Evolutionary conservation across 768 basidiomycete species (phyloP), one percentile per base, ranked within the genome.

Genomic region (Collybiopsis luxurians): DNA sequence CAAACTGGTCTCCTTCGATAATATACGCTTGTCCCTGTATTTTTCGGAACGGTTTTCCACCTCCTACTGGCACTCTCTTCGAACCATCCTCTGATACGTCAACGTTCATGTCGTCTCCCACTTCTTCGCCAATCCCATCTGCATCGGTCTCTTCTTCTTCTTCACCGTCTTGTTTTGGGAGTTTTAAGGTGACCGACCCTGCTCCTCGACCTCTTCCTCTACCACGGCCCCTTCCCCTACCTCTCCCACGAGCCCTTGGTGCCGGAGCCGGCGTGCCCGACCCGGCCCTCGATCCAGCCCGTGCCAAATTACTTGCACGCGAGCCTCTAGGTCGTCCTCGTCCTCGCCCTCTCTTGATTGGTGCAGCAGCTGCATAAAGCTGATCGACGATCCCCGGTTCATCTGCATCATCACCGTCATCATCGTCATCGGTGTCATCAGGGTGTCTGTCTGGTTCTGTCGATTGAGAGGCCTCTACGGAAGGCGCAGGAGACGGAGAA

Each of bases 1-100:
- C 73, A 60, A 94, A 86, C 73, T 98, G 96, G 68, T 98, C 96
- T 44, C 89, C 89, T 34, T 92, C 90, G 50, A 97, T 87, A 45
- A 87, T 75, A 67, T 88, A 89, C 4, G 83, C 79, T 61, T 84
- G 78, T 10, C 89, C 92, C 36, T 87, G 84, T 62, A 97, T 82
- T 65, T 78, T 82, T 34, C 85, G 75, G 74, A 87, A 90, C 1
- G 87, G 85, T 61, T 88, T 89, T 0, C 86, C 87, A 2, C 81
- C 77, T 24, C 75, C 78, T 11, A 78, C 59, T 1, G 77, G 75
- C 4, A 67, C 79, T 49, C 75, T 80, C 28, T 73, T 75, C n/a
- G 71, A 73, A 42, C 74, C 72, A 15, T 71, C 71, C 34, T 70
- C 76, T 23, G 67, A 71, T n/a, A 58, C 66, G 34, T 61, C 70